Evolutionary conservation across 306 rosid species (phyloP).

Genomic region (Cotoneaster glaucophyllus): DNA sequence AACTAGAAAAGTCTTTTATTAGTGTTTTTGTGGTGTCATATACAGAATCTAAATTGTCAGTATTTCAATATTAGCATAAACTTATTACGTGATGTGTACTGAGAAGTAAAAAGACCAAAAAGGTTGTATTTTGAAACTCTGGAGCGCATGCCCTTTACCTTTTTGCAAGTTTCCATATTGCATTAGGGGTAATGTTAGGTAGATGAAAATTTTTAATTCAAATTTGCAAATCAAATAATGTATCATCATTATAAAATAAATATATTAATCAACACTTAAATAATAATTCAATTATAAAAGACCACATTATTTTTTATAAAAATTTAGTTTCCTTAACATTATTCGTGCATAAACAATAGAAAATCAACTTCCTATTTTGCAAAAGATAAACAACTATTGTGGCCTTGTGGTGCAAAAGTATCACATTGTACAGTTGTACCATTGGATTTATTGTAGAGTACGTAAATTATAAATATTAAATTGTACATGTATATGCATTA

Average conservation of each 20-base stretch:
- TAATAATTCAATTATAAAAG: too few species aligned
- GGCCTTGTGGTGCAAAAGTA: background rate
- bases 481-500: background rate
- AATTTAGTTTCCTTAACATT: too few species aligned
- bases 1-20: too few species aligned
- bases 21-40: background rate
- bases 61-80: background rate
- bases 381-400: background rate
- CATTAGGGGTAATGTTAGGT: background rate
- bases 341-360: too few species aligned
- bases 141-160: too few species aligned
- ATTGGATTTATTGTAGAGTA: background rate
- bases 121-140: background rate
- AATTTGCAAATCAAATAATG: too few species aligned
- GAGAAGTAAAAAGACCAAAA: background rate
- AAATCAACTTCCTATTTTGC: background rate
- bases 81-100: too few species aligned
- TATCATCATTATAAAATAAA: too few species aligned
- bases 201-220: too few species aligned
- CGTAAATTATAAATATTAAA: background rate
- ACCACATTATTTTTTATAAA: too few species aligned
- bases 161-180: too few species aligned
- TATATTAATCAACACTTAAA: too few species aligned
- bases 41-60: background rate
- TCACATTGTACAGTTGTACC: background rate